Evolutionary conservation across 2,329 filamentous ascomycete species (phyloP).

Genomic region (Neonectria punicea): DNA sequence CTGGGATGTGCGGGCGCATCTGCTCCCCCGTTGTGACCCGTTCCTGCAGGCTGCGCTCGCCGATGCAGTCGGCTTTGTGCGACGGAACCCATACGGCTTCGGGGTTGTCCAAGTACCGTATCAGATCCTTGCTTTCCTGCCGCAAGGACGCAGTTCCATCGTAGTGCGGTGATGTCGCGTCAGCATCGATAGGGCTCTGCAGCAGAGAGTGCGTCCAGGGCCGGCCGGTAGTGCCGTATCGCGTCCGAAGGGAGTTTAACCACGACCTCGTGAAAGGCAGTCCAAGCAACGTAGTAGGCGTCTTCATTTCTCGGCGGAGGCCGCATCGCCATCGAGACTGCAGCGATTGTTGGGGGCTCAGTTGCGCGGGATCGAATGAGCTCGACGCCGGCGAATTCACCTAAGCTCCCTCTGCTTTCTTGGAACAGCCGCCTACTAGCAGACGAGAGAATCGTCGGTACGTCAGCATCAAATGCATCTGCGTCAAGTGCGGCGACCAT

Average conservation of each 20-base stretch:
- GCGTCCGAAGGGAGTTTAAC: not conserved
- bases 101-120: constrained; percentile 9
- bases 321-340: not conserved
- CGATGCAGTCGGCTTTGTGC: constrained; percentile 3
- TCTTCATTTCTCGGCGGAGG: constrained; percentile 2
- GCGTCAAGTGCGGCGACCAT: not conserved
- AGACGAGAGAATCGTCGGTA: constrained; percentile 3
- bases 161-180: not conserved
- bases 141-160: not conserved
- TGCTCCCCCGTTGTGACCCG: constrained; percentile 2
- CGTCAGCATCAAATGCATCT: constrained; percentile 1
- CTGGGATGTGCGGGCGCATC: constrained; percentile 17
- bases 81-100: constrained; percentile 9
- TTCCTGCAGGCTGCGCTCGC: constrained; percentile 8
- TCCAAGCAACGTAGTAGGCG: constrained; percentile 1
- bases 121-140: not conserved
- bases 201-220: constrained; percentile 5
- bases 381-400: not conserved
- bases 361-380: constrained; percentile 6
- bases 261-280: constrained; percentile 3
- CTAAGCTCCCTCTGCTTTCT: not conserved
- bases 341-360: constrained; percentile 11
- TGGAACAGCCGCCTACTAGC: not conserved
- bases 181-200: not conserved
- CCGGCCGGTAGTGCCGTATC: constrained; percentile 2